Conservation (phyloP, 2,329 filamentous ascomycete species). For the Aspergillus ochraceus region DNA sequence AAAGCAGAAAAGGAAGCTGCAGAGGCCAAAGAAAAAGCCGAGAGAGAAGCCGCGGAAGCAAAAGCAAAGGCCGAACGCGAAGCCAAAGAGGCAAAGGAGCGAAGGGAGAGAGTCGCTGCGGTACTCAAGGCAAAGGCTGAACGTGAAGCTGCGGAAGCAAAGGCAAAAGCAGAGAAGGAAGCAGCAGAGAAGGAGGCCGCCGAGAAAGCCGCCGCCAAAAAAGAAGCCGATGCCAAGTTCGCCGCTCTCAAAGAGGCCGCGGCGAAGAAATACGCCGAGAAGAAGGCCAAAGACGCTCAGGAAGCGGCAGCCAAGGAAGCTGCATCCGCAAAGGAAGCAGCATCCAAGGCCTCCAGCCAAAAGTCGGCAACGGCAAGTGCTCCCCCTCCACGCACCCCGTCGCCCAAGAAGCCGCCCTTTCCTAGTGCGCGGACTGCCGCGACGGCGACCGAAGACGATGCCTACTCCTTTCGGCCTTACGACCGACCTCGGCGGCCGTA, state of each 20-base stretch:
- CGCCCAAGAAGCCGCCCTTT: slow-evolving; percentile 41
- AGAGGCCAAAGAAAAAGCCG: slow-evolving; percentile 19
- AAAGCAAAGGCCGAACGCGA: slow-evolving; percentile 22
- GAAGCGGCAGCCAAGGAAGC: slow-evolving; percentile 27
- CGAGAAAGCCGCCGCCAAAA: slow-evolving; percentile 37
- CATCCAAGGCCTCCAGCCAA: slow-evolving; percentile 29
- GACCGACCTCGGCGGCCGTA: slow-evolving; percentile 65
- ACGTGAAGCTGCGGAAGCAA: slow-evolving; percentile 32
- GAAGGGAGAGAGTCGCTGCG: not conserved
- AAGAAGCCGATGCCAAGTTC: slow-evolving; percentile 40
- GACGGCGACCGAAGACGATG: slow-evolving; percentile 56
- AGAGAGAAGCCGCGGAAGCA: slow-evolving; percentile 14
- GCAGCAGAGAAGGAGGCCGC: slow-evolving; percentile 68
- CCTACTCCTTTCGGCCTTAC: slow-evolving; percentile 75
- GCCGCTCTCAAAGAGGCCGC: slow-evolving; percentile 41
- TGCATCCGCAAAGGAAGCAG: slow-evolving; percentile 25
- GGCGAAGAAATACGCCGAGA: slow-evolving; percentile 39
- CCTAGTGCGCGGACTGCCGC: slow-evolving; percentile 27
- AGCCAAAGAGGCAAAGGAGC: slow-evolving; percentile 25
- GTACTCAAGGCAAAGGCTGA: slow-evolving; percentile 3
- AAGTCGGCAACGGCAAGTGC: slow-evolving; percentile 25
- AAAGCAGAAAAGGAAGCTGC: slow-evolving; percentile 24
- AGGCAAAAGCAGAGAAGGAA: slow-evolving; percentile 35
- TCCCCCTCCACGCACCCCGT: slow-evolving; percentile 32
- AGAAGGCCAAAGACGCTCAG: slow-evolving; percentile 36